Percentiles rank a stretch among this genome's conserved stretches.
phyloP scores from a whole-genome alignment of 2,329 filamentous ascomycete species.

The Kalmusia sp. region DNA sequence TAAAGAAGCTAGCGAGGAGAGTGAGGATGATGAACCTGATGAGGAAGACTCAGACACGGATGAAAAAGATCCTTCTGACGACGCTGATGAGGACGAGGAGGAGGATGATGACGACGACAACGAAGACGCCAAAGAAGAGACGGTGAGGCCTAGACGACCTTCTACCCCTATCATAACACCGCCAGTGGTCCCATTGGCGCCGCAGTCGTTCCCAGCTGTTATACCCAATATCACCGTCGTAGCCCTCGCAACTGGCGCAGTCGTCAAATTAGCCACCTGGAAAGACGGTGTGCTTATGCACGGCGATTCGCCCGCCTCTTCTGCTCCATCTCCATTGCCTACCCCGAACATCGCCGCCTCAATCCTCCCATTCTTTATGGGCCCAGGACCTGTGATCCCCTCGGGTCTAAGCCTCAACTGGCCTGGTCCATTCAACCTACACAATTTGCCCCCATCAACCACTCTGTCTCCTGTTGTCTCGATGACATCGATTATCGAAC shows the following conservation, averaged over 20 bases:
- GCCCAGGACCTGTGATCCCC: conserved; percentile 26
- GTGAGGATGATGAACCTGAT: not conserved
- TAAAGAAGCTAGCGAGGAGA: not conserved
- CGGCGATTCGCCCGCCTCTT: not conserved
- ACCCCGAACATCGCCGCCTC: conserved; percentile 9
- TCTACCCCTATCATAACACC: not conserved
- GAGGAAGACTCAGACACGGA: not conserved
- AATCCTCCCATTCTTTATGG: conserved; percentile 22
- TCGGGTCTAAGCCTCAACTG: conserved; percentile 13
- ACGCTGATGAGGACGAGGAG: not conserved
- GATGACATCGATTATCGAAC: too few relatives aligned
- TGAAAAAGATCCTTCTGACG: not conserved
- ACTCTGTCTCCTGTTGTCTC: not conserved
- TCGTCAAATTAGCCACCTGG: not conserved
- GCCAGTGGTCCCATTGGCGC: not conserved
- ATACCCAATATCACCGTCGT: not conserved
- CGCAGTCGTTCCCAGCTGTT: not conserved
- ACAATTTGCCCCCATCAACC: not conserved
- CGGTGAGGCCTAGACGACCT: not conserved
- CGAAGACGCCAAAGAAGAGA: not conserved
- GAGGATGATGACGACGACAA: not conserved
- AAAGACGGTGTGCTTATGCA: conserved; percentile 1
- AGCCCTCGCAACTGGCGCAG: not conserved
- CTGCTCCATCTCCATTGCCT: not conserved
- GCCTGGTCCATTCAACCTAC: conserved; percentile 15